phyloP scores from a whole-genome alignment of 352 stramenopile species.

The Pythium sp. region DNA sequence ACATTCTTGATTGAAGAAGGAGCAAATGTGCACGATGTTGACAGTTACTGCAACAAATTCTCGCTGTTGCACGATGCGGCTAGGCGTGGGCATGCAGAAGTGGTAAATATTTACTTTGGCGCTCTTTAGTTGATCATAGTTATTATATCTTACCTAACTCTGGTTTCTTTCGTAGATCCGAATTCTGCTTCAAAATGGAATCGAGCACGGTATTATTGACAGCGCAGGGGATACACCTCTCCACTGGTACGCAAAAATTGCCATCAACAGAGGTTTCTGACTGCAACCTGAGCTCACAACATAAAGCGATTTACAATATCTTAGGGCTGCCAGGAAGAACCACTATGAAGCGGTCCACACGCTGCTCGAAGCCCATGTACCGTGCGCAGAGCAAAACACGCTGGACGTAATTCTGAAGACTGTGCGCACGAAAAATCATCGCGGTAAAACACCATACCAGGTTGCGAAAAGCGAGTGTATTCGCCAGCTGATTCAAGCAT shows the following conservation, averaged over 20 bases:
- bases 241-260: conserved; percentile 43
- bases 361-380: conserved; percentile 41
- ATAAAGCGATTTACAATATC: not conserved
- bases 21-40: conserved; percentile 43
- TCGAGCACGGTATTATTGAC: conserved; percentile 43
- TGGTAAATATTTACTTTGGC: conserved; percentile 27
- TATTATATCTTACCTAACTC: not conserved
- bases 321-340: conserved; percentile 55
- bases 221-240: conserved; percentile 55
- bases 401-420: conserved; percentile 29
- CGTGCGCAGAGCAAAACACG: conserved; percentile 24
- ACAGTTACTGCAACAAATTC: conserved; percentile 58
- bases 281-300: not conserved
- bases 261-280: not conserved
- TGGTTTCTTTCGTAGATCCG: conserved; percentile 32
- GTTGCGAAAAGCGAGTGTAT: conserved; percentile 47
- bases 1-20: conserved; percentile 60
- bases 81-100: conserved; percentile 42
- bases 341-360: conserved; percentile 57
- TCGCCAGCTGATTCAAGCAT: conserved; percentile 37
- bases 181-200: conserved; percentile 39
- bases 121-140: not conserved
- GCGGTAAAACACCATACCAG: conserved; percentile 36
- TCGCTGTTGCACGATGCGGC: conserved; percentile 66
- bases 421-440: conserved; percentile 45